Conservation (phyloP, 2,329 filamentous ascomycete genomes). For the Fusarium subglutinans region DNA sequence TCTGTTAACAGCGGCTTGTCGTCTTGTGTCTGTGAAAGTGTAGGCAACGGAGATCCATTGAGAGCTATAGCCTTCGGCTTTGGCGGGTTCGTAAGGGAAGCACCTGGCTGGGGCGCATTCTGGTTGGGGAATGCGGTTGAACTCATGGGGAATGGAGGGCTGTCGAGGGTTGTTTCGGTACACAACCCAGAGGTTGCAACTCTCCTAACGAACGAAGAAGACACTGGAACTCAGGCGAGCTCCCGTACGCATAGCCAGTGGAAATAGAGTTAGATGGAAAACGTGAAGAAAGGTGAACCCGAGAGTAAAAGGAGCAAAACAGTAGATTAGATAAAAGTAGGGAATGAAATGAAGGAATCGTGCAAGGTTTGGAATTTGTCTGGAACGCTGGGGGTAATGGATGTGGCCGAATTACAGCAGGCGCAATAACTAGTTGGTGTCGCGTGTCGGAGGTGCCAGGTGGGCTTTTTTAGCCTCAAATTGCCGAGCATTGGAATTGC, state of each 20-base stretch:
- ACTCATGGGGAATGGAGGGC: constrained; percentile 40
- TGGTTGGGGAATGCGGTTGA: constrained; percentile 36
- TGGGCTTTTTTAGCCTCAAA: constrained; percentile 30
- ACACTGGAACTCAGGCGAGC: constrained; percentile 15
- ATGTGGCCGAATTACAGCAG: constrained; percentile 9
- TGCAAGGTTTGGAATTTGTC: constrained; percentile 26
- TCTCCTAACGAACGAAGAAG: constrained; percentile 23
- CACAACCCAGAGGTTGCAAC: constrained; percentile 1
- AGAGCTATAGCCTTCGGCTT: constrained; percentile 16
- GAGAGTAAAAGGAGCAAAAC: not conserved
- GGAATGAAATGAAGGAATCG: constrained; percentile 12
- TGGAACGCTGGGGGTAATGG: constrained; percentile 28
- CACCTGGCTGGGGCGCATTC: constrained; percentile 36
- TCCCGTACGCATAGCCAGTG: constrained; percentile 29
- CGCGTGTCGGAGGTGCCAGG: constrained; percentile 28
- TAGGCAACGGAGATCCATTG: constrained; percentile 18
- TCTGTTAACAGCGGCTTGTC: constrained; percentile 14
- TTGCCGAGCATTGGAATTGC: constrained; percentile 38
- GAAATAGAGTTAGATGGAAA: not conserved
- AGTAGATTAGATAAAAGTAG: not conserved
- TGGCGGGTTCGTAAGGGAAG: constrained; percentile 8
- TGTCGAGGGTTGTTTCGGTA: constrained; percentile 21
- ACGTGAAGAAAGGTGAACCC: not conserved
- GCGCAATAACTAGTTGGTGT: constrained; percentile 27
- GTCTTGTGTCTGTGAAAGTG: constrained; percentile 14